phyloP scores from a whole-genome alignment of 129 eudicot genomes.

The Tanacetum coccineum region DNA sequence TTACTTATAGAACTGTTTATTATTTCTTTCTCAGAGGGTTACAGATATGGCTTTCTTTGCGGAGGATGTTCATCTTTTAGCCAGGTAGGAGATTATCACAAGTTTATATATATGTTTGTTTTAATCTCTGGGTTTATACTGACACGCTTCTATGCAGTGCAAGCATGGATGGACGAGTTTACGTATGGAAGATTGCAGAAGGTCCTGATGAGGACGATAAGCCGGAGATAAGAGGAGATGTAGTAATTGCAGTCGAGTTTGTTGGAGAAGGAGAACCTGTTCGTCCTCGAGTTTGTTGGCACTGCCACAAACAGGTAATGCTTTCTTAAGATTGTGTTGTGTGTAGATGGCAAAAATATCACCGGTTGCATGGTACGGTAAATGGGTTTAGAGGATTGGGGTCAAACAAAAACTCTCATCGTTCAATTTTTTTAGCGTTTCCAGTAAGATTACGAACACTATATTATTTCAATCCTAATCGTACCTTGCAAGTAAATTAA shows the following conservation, averaged over 20 bases:
- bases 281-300: conserved; percentile 99
- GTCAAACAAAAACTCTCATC: too few relatives aligned
- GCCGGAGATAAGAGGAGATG: conserved; percentile 75
- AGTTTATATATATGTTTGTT: background rate
- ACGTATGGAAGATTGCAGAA: conserved; percentile 91
- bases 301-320: conserved; percentile 90
- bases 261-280: conserved; percentile 76
- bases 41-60: conserved; percentile 99
- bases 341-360: too few relatives aligned
- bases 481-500: too few relatives aligned
- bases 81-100: conserved; percentile 51
- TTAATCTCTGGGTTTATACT: conserved; percentile 2
- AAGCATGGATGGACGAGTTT: conserved; percentile 92
- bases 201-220: conserved; percentile 89
- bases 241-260: conserved; percentile 75
- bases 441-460: too few relatives aligned
- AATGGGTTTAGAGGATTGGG: too few relatives aligned
- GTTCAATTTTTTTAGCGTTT: too few relatives aligned
- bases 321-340: background rate
- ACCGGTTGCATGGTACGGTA: too few relatives aligned
- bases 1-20: background rate
- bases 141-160: conserved; percentile 48
- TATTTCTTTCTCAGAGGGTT: conserved; percentile 65
- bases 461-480: too few relatives aligned
- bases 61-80: conserved; percentile 94